phyloP scores from a whole-genome alignment of 768 basidiomycete species.

The Leccinum fibrillosum region DNA sequence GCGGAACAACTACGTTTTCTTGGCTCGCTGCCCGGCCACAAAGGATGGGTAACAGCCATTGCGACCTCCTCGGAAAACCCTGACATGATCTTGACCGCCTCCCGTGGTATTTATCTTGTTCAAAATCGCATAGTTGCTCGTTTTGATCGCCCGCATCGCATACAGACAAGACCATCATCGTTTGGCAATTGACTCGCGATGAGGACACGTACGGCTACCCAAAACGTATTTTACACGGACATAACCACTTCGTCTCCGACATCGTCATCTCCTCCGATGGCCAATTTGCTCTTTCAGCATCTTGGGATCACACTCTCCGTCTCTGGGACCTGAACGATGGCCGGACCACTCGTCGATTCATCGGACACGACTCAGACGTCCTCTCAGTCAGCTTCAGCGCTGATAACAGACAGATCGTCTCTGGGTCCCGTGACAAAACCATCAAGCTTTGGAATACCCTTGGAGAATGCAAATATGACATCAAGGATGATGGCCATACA shows the following conservation, averaged over 20 bases:
- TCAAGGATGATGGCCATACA: conserved; percentile 96
- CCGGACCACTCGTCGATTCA: conserved; percentile 91
- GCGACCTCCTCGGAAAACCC: conserved; percentile 99
- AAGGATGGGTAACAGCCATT: conserved; percentile 98
- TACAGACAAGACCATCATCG: conserved; percentile 99
- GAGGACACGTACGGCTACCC: conserved; percentile 92
- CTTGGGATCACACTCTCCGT: conserved; percentile 99
- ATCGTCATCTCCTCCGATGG: conserved; percentile 99
- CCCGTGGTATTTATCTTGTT: conserved; percentile 66
- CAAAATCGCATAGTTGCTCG: conserved; percentile 7
- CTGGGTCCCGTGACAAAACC: conserved; percentile 91
- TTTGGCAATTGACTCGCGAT: conserved; percentile 97
- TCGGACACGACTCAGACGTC: conserved; percentile 97
- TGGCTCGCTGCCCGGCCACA: conserved; percentile 89
- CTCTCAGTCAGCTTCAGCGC: conserved; percentile 99
- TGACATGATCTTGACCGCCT: conserved; percentile 98
- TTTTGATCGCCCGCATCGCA: conserved; percentile 34
- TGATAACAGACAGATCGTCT: conserved; percentile 99
- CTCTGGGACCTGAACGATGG: conserved; percentile 99
- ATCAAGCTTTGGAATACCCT: conserved; percentile 99
- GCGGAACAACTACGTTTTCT: conserved; percentile 86
- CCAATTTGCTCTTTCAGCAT: conserved; percentile 98
- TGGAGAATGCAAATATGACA: conserved; percentile 99
- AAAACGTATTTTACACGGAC: conserved; percentile 95
- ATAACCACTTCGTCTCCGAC: conserved; percentile 99